phyloP scores from a whole-genome alignment of 2,329 filamentous ascomycete species.

The Alternaria arbusti region DNA sequence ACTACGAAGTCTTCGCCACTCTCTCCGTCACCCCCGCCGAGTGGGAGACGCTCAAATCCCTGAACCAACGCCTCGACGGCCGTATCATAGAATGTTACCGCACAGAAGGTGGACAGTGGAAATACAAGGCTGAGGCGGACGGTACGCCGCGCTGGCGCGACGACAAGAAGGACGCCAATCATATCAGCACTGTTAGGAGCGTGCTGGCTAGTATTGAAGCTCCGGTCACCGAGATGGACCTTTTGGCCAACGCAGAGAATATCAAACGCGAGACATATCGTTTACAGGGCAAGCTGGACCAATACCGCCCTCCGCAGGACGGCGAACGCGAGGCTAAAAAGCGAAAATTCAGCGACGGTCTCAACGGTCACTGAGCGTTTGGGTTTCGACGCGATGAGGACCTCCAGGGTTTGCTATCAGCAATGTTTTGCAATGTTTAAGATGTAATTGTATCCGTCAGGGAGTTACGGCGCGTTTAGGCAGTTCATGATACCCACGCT shows the following conservation, averaged over 20 bases:
- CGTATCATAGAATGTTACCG: slow-evolving; percentile 89
- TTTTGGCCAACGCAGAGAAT: slow-evolving; percentile 70
- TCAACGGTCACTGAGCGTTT: slow-evolving; percentile 1
- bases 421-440: not conserved
- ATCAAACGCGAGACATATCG: slow-evolving; percentile 83
- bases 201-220: slow-evolving; percentile 91
- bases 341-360: slow-evolving; percentile 36
- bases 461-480: not conserved
- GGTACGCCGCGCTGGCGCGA: slow-evolving; percentile 79
- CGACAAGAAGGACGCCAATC: slow-evolving; percentile 91
- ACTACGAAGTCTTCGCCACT: slow-evolving; percentile 69
- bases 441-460: not conserved
- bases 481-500: slow-evolving; percentile 1
- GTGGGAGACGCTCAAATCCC: slow-evolving; percentile 80
- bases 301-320: slow-evolving; percentile 24
- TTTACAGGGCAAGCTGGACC: slow-evolving; percentile 55
- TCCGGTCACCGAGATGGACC: slow-evolving; percentile 80
- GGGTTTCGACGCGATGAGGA: not conserved
- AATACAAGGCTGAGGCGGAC: slow-evolving; percentile 64
- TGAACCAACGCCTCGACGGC: slow-evolving; percentile 79
- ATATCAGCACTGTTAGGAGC: slow-evolving; percentile 80
- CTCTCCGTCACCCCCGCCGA: slow-evolving; percentile 76
- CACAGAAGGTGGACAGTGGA: slow-evolving; percentile 78
- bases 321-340: slow-evolving; percentile 40
- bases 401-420: not conserved